A percentile compares a stretch with the other conserved stretches of the same genome.
Conservation (phyloP, 2,329 filamentous ascomycete genomes). For the Aspergillus calidoustus region DNA sequence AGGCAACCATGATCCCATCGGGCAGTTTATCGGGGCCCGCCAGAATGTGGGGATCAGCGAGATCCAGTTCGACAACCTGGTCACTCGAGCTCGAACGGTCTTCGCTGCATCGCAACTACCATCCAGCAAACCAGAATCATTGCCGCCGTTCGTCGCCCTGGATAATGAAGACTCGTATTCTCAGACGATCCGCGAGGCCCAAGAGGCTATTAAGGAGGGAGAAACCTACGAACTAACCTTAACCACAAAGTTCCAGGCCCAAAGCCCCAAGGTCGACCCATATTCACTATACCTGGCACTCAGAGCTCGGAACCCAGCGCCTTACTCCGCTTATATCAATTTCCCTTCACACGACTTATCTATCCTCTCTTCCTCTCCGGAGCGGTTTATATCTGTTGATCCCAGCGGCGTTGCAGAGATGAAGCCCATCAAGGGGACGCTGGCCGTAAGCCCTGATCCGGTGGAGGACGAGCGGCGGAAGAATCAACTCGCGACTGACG, state of each 20-base stretch:
- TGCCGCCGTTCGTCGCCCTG: conserved; percentile 1
- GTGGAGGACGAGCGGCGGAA: not conserved
- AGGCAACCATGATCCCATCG: not conserved
- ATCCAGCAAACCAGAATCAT: not conserved
- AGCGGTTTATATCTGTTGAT: conserved; percentile 8
- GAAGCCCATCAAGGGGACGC: conserved; percentile 8
- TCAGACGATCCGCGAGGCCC: conserved; percentile 2
- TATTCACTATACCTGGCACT: not conserved
- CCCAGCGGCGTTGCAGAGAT: conserved; percentile 2
- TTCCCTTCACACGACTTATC: not conserved
- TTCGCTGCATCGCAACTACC: not conserved
- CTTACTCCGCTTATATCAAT: conserved; percentile 6
- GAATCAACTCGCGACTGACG: conserved; percentile 4
- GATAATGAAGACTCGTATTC: conserved; percentile 1
- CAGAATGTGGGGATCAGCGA: not conserved
- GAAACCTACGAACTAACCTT: conserved; percentile 1
- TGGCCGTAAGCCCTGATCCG: conserved; percentile 1
- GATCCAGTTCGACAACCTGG: not conserved
- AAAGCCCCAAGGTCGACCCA: not conserved
- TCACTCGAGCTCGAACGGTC: not conserved
- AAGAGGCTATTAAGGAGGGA: conserved; percentile 2
- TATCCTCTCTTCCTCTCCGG: not conserved
- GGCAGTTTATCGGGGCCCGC: not conserved
- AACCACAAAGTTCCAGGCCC: not conserved
- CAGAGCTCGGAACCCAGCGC: conserved; percentile 2